Base-by-base conservation (phyloP, 2,329 filamentous ascomycete genomes). In the Graphilbum fragrans region DNA sequence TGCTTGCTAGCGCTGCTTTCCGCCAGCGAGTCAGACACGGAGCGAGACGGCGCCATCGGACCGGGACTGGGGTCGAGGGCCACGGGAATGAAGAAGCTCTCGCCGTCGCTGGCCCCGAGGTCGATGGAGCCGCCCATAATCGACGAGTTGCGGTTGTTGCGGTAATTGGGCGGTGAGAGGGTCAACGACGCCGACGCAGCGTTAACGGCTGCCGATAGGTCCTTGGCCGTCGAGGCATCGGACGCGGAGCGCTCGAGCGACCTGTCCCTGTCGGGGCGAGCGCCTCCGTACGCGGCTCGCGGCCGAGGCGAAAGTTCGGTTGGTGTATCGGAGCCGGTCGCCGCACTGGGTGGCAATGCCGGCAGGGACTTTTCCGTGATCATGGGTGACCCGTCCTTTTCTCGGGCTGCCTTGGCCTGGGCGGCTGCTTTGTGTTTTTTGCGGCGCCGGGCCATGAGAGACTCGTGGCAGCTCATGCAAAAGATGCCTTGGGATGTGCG, bases 401-500 rank as follows among this genome's bases (percentile, higher is more conserved):
- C 76, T 52, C 74, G 68, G 39, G 70, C 62, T 38, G 70, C 62
- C 53, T 80, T 80, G 38, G 73, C 70, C 46, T 72, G 69, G 1
- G 72, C 69, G 34, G 73, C 69, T 40, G 79, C 74, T 60, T 86
- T 87, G 32, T 82, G 80, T 60, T 86, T 87, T 65, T 96, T 95
- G 55, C 86, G 76, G 49, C 90, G 75, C 48, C 90, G 74, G 38
- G 90, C 86, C 87, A 96, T 96, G 41, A 98, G 65, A 22, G 86
- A 92, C 62, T 98, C 92, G 57, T 98, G 92, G 59, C 92, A 98
- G 55, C 82, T 87, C 92, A 98, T 98, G 66, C 92, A 98, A 58
- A 98, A 96, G 53, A 98, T 98, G 46, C 92, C 92, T 62, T 96
- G 92, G 8, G 90, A 95, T 1, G 92, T 98, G 56, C 92, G 80